Evolutionary conservation across 2,329 filamentous ascomycete species (phyloP), one percentile per base, ranked within the genome.

Genomic region (Claviceps pazoutovae): DNA sequence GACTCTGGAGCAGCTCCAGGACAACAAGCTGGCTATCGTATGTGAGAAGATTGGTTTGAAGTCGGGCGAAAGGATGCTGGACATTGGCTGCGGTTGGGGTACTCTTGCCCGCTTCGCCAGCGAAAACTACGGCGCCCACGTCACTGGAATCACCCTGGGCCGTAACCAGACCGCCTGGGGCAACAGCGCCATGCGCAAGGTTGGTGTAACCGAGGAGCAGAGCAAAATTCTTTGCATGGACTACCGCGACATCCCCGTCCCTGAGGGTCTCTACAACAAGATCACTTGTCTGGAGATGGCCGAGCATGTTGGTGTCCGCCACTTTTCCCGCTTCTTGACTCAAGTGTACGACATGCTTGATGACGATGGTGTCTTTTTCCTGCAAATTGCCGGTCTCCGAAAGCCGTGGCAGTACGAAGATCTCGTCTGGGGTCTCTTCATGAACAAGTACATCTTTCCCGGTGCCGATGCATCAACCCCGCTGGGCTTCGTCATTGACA

Each of bases 401-500:
- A 94, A 94, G 75, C 75, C 79, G 57, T 97, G 93, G 93, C 93
- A 97, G 71, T 97, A 95, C 65, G 90, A 97, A 76, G 91, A 97
- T 72, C 79, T 96, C 49, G 86, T 91, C 68, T 97, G 93, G 93
- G 93, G 93, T 67, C 79, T 97, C 46, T 97, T 96, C 79, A 95
- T 97, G 89, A 97, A 97, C 83, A 96, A 95, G 75, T 95, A 97
- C 71, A 78, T 97, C 68, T 97, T 97, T 80, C 93, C 90, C 37
- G 93, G 93, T 66, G 93, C 93, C 49, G 93, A 97, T 66, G 93
- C 93, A 50, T 95, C 88, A 44, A 95, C 89, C 53, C 93, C 93
- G 49, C 82, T 98, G 48, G 88, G 88, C 60, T 93, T 84, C 71
- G 88, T 93, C 62, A 75, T 95, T 60, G 82, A 88, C 68, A 82